A percentile compares a stretch with the other conserved stretches of the same genome.
Conservation (phyloP, 306 rosid species). For the Lathyrus oleraceus region DNA sequence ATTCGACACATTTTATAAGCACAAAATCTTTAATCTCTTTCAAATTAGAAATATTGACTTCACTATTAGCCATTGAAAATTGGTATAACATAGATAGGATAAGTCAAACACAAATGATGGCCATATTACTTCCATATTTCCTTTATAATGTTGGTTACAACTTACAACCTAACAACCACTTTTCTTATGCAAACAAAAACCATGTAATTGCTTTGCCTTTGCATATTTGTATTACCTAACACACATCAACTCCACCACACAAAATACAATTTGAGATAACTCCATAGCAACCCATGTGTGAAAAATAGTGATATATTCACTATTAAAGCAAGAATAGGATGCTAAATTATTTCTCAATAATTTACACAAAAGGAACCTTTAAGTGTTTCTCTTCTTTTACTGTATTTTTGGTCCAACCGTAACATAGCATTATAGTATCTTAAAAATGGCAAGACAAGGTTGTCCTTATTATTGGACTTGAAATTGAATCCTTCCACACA, state of each 20-base stretch:
- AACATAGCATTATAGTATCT: slow-evolving; percentile 31
- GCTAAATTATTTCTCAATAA: slow-evolving; percentile 38
- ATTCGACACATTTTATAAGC: too few species aligned
- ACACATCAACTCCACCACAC: slow-evolving; percentile 35
- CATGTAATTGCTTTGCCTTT: slow-evolving; percentile 4
- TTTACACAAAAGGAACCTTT: slow-evolving; percentile 26
- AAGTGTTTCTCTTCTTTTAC: slow-evolving; percentile 19
- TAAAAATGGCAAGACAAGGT: slow-evolving; percentile 23
- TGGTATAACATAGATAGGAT: not conserved
- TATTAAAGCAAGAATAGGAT: slow-evolving; percentile 33
- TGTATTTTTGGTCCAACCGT: slow-evolving; percentile 29
- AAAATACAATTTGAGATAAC: slow-evolving; percentile 27
- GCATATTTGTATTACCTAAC: slow-evolving; percentile 46
- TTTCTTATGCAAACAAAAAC: not conserved
- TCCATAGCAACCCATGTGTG: slow-evolving; percentile 38
- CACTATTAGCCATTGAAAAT: slow-evolving; percentile 33
- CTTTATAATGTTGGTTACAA: slow-evolving; percentile 27
- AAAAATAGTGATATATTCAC: slow-evolving; percentile 31
- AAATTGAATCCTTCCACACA: slow-evolving; percentile 43
- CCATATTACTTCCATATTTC: slow-evolving; percentile 1
- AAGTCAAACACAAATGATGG: slow-evolving; percentile 41
- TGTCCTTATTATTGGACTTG: slow-evolving; percentile 30
- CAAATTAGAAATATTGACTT: slow-evolving; percentile 18
- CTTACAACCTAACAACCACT: slow-evolving; percentile 38
- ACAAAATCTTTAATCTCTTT: not conserved